phyloP scores from a whole-genome alignment of 1,284 basidiomycete species.

The Apiotrichum veenhuisii region DNA sequence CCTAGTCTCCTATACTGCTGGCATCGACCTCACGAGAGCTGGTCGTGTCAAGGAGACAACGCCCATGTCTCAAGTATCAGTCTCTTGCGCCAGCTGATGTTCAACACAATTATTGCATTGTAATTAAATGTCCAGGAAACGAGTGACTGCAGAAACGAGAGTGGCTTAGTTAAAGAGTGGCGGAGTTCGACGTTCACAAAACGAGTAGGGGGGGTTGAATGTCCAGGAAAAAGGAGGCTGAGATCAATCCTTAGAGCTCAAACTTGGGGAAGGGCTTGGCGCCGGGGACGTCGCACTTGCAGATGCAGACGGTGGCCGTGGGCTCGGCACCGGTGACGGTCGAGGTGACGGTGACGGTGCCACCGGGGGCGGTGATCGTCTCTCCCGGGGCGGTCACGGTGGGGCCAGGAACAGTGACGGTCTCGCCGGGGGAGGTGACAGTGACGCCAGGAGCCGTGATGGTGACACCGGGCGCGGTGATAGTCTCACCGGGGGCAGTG shows the following conservation, averaged over 20 bases:
- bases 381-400: slow-evolving; percentile 8
- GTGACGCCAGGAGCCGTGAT: not conserved
- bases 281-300: slow-evolving; percentile 5
- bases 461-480: not conserved
- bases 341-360: slow-evolving; percentile 5
- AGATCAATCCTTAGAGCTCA: slow-evolving; percentile 13
- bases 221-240: no score
- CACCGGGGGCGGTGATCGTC: slow-evolving; percentile 2
- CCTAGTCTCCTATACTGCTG: no score
- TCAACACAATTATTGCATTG: no score
- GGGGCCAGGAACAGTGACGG: not conserved
- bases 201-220: no score
- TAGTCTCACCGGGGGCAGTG: not conserved
- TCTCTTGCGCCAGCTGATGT: no score
- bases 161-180: no score
- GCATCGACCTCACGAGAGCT: no score
- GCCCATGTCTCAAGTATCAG: no score
- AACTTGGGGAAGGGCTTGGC: slow-evolving; percentile 15
- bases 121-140: no score
- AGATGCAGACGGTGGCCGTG: slow-evolving; percentile 6
- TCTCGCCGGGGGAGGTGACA: not conserved
- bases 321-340: not conserved
- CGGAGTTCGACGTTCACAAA: no score
- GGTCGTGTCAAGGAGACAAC: no score
- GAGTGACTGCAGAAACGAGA: no score